These are phyloP conservation scores for Candida fluviatilis DNA, from an alignment of 805 yeast species.

Conservation along the genomic window DNA sequence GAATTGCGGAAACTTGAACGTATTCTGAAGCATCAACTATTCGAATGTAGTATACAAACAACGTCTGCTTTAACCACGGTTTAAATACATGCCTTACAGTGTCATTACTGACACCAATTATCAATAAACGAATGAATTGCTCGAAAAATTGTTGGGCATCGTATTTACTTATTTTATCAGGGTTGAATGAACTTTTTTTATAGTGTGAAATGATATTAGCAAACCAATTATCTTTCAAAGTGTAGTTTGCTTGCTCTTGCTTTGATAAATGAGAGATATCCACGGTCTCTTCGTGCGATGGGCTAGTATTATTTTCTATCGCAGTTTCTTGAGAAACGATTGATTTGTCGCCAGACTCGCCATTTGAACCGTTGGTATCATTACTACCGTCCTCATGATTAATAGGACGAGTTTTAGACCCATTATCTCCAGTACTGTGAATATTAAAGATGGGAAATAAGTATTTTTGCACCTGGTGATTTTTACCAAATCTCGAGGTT, in stretches of 20 bases:
- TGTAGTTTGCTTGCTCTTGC: neutral
- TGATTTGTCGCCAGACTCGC: too few species aligned
- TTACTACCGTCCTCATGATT: too few species aligned
- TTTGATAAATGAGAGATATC: neutral
- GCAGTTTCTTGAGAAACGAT: too few species aligned
- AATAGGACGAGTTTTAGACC: too few species aligned
- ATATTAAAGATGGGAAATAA: neutral
- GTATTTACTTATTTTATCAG: too few species aligned
- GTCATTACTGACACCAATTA: neutral
- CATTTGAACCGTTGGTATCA: too few species aligned
- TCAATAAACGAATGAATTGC: conserved; percentile 2
- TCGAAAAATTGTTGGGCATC: neutral
- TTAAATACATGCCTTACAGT: neutral
- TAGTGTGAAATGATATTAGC: neutral
- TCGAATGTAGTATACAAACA: neutral
- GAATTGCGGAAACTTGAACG: neutral
- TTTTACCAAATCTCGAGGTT: neutral
- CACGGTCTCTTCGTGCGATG: too few species aligned
- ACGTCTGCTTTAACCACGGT: neutral
- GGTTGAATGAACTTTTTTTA: neutral
- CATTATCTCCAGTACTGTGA: too few species aligned
- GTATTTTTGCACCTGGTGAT: neutral
- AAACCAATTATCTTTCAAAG: neutral
- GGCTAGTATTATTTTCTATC: too few species aligned
- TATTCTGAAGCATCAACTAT: neutral